phyloP scores from a whole-genome alignment of 2,329 filamentous ascomycete species.

The Fusarium zealandicum region DNA sequence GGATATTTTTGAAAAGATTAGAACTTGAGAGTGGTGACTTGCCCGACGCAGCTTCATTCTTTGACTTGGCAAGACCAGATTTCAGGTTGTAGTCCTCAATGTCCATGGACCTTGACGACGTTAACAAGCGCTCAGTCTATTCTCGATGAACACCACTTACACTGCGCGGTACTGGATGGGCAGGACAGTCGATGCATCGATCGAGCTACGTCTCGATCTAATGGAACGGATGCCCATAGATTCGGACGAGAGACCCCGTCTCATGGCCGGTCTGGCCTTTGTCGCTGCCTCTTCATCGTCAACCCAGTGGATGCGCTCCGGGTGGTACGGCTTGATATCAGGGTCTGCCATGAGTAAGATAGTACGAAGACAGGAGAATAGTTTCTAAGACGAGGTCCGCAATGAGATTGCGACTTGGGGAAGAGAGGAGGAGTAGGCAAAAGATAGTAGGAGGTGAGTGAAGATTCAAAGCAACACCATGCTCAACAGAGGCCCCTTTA shows the following conservation, averaged over 20 bases:
- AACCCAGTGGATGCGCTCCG: conserved; percentile 30
- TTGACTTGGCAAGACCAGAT: conserved; percentile 9
- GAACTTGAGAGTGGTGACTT: not conserved
- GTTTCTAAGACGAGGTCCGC: not conserved
- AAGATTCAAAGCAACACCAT: conserved; percentile 6
- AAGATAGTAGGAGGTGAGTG: conserved; percentile 14
- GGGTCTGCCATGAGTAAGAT: conserved; percentile 20
- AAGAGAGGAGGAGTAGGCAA: not conserved
- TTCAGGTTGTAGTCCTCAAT: conserved; percentile 32
- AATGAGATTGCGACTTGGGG: not conserved
- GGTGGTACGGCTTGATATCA: conserved; percentile 17
- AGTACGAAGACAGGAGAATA: not conserved
- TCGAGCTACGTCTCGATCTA: conserved; percentile 16
- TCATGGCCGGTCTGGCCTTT: conserved; percentile 19
- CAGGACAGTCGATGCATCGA: conserved; percentile 24
- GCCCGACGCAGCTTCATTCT: conserved; percentile 20
- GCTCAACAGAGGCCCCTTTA: conserved; percentile 16
- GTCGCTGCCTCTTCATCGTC: conserved; percentile 28
- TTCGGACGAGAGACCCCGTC: conserved; percentile 23
- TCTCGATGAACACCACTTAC: conserved; percentile 12
- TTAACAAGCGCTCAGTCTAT: conserved; percentile 2
- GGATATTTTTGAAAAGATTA: no score
- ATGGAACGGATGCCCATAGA: conserved; percentile 25
- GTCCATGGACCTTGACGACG: conserved; percentile 25
- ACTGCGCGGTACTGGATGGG: conserved; percentile 33